Evolutionary conservation across 176 grass and related monocot genomes (phyloP).

Genomic region (Oryza coarctata): DNA sequence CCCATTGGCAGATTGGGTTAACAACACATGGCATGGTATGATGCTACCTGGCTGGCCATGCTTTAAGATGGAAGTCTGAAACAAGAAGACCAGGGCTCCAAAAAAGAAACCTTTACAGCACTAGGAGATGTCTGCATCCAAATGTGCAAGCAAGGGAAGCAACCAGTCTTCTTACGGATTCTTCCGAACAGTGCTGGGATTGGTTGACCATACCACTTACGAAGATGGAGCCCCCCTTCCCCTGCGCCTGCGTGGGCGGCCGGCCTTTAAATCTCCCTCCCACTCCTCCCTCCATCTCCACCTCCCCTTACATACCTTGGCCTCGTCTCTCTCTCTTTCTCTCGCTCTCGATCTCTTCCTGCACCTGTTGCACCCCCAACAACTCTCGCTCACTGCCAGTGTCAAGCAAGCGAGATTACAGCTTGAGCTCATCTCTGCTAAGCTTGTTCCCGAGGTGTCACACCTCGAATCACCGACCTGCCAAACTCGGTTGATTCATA

Average conservation of each 20-base stretch:
- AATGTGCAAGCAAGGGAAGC: conserved; percentile 34
- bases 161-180: conserved; percentile 54
- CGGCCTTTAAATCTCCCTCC: conserved; percentile 72
- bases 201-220: conserved; percentile 65
- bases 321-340: background rate
- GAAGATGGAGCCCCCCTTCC: background rate
- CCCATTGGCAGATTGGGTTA: background rate
- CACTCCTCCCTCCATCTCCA: conserved; percentile 34
- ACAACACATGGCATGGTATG: conserved; percentile 8
- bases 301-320: background rate
- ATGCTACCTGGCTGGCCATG: conserved; percentile 4
- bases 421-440: background rate
- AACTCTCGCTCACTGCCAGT: background rate
- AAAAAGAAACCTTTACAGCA: conserved; percentile 45
- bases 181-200: conserved; percentile 30
- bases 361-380: conserved; percentile 19
- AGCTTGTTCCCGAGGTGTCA: too few species aligned
- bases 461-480: conserved; percentile 39
- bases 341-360: background rate
- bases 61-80: conserved; percentile 10
- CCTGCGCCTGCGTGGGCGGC: conserved; percentile 31
- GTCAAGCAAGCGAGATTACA: background rate
- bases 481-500: conserved; percentile 35
- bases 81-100: conserved; percentile 14
- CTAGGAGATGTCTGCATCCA: conserved; percentile 38